Evolutionary conservation across 2,329 filamentous ascomycete genomes (phyloP), one percentile per base, ranked within the genome.

Genomic region (Colletotrichum eleusines): DNA sequence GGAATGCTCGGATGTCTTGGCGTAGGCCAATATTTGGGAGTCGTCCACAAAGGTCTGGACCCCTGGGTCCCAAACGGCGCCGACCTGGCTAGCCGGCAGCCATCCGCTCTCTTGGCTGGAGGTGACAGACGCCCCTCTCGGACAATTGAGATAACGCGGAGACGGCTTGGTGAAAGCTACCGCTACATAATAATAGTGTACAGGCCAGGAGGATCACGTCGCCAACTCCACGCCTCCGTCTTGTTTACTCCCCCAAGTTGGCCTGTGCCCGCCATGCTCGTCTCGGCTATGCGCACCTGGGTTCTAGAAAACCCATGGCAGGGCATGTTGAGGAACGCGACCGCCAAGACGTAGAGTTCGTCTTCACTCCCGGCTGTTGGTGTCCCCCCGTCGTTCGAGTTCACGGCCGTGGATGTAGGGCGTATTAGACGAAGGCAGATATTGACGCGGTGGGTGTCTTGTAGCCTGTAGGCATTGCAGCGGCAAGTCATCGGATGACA

Each of bases 401-500:
- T 35, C 12, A 33, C 44, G 23, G 35, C 54, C 35, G 55, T 20
- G 40, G 38, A n/a, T 42, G 4, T 46, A 55, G 48, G 55, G 48
- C 18, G 54, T 60, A 48, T 46, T 23, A 44, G 50, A 23, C 18
- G 12, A n/a, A 33, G 31, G 31, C 26, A 26, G 26, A 40, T 35
- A 40, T 59, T 20, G n/a, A 55, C 20, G 20, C 23, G 26, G 23
- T n/a, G 31, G 62, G 46, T 60, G 67, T 42, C 57, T 28, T 62
- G 7, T 33, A 7, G 3, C 31, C 4, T 33, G 31, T 33, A n/a
- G 31, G 51, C 58, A 62, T 53, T 58, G 57, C 33, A 31, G 31
- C 33, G 63, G 57, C 63, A 70, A 55, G 31, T 63, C 64, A 46
- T 68, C 35, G 68, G 51, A 53, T 63, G 46, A 53, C 8, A 28